Evolutionary conservation across 257 asterid genomes (phyloP), one percentile per base, ranked within the genome.

Genomic region (Osmanthus fragrans): DNA sequence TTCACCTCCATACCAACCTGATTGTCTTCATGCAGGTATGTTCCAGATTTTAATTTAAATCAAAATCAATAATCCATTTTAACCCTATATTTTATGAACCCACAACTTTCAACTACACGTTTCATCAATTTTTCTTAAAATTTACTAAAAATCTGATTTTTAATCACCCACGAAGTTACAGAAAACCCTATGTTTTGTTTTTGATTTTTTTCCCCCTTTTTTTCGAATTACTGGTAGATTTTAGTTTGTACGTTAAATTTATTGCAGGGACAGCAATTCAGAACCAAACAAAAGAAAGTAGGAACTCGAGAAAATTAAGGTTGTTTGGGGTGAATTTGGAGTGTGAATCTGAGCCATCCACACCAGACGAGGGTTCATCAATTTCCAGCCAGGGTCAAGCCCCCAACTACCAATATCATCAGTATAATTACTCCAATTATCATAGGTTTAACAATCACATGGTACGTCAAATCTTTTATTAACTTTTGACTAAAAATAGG

Each of bases 321-420:
- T 73, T 87, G 77, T 87, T 87, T 54, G 90, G 90, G 69, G 90
- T 87, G 71, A 87, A 87, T 77, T 6, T 87, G 49, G 87, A 84
- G 74, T 78, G 83, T 4, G 83, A 79, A n/a, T 56, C 65, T 56
- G 65, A 56, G 29, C 65, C 65, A 56, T 56, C 65, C 27, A 56
- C 65, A 19, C 65, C 65, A 56, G 65, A 56, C 7, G 65, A 56
- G 25, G 29, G 65, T n/a, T 56, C 65, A 56, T 56, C 65, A n/a
- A 56, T n/a, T 19, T 56, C 65, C 4, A 56, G 65, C 65, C 65
- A 56, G 65, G 27, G 65, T 47, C 58, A 16, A 18, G 58, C 58
- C 18, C 15, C 63, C 63, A 51, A 18, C 23, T 16, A 51, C 51
- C 63, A 51, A 7, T 56, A 0, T 56, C 65, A 56, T n/a, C 65